A percentile compares a stretch with the other conserved stretches of the same genome.
Conservation (phyloP, 2,329 filamentous ascomycete genomes). For the Stylonectria norvegica region DNA sequence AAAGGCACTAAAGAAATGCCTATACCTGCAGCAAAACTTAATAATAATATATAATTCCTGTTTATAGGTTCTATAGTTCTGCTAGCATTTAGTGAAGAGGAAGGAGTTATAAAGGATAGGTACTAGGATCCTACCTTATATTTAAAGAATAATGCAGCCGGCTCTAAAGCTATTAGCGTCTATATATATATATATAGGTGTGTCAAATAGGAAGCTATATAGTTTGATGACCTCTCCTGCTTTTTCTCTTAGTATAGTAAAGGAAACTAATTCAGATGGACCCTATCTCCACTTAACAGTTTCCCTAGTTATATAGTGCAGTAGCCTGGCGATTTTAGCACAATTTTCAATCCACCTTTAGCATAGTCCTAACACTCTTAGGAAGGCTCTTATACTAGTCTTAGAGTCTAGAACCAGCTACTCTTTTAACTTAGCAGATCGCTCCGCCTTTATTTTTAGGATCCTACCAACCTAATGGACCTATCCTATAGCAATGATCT, state of each 20-base stretch:
- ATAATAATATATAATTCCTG: not conserved
- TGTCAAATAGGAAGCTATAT: not conserved
- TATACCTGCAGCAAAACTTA: not conserved
- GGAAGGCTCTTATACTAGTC: too few species aligned
- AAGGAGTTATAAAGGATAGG: not conserved
- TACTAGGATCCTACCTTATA: not conserved
- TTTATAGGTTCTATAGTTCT: not conserved
- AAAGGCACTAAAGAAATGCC: not conserved
- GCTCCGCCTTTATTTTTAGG: too few species aligned
- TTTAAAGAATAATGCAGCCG: not conserved
- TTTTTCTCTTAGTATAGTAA: not conserved
- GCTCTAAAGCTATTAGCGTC: not conserved
- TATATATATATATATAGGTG: not conserved
- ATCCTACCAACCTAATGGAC: too few species aligned
- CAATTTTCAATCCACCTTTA: too few species aligned
- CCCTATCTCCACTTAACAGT: not conserved
- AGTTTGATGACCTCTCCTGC: not conserved
- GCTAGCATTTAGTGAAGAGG: not conserved
- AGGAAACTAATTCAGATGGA: not conserved
- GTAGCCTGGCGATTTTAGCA: not conserved
- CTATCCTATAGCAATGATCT: too few species aligned
- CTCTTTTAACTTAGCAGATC: too few species aligned
- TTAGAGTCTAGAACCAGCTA: too few species aligned
- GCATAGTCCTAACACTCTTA: too few species aligned
- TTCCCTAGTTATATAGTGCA: not conserved